Base-by-base conservation (phyloP, 495 filamentous ascomycete genomes). In the Mytilinidion resinicola region DNA sequence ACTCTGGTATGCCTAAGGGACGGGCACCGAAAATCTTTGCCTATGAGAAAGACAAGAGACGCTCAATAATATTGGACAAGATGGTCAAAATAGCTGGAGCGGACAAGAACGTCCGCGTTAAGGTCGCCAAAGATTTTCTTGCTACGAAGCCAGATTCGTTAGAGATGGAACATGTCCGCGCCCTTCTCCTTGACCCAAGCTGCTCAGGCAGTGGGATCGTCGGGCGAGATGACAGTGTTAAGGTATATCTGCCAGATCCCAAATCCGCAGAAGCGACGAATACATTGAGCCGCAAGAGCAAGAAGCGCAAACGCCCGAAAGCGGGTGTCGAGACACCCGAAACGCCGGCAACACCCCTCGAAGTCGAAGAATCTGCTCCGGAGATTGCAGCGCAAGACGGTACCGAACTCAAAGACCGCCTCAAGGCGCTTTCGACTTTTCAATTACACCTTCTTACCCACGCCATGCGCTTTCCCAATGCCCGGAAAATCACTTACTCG, bases 151-250 rank as follows among this genome's bases (percentile, higher is more conserved):
- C 92, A 0, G 59, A 70, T 9, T 76, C 79, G 43, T 43, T 64
- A 1, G 75, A 72, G 7, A 80, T 83, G 58, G 68, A 69, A 9
- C 73, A 80, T 10, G 88, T 96, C 5, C 79, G 81, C 0, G 85
- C 85, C 11, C 71, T 98, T 21, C 74, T 98, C 4, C 80, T 98
- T 0, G 95, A 98, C 70, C 93, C 93, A 0, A 92, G 87, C 63
- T 98, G 93, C 65, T 95, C 90, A 0, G 93, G 93, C 0, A 95
- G 89, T 67, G 93, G 93, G 0, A 98, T 98, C 21, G 84, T 96
- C 9, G 89, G 90, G 5, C 80, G 93, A 10, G 87, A 95, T 39
- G 89, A 91, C 53, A 76, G 82, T 51, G 83, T 86, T 0, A 76
- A 79, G 38, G 67, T 90, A 10, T 76, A 82, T 52, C 70, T 80